These are phyloP conservation scores for Areca catechu DNA, from an alignment of 176 grass and related monocot genomes.

Conservation along the genomic window DNA sequence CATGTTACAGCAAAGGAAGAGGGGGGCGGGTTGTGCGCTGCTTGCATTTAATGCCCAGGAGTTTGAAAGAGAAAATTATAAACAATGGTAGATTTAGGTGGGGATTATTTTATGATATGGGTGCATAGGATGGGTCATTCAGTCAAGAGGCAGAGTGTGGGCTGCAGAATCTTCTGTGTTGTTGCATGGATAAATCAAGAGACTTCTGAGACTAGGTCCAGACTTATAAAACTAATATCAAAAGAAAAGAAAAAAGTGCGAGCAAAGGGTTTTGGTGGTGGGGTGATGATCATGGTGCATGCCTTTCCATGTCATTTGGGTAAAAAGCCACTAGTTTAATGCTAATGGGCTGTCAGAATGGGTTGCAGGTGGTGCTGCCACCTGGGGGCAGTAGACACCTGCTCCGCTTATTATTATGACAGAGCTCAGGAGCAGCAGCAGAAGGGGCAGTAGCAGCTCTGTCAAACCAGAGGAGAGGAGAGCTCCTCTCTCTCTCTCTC, in stretches of 20 bases:
- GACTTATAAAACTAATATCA: too few relatives aligned
- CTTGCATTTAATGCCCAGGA: too few relatives aligned
- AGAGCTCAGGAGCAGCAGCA: not conserved
- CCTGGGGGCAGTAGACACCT: slow-evolving; percentile 16
- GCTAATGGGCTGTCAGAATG: slow-evolving; percentile 20
- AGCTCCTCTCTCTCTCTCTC: not conserved
- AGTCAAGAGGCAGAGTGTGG: slow-evolving; percentile 56
- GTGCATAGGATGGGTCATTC: slow-evolving; percentile 30
- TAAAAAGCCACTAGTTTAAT: slow-evolving; percentile 11
- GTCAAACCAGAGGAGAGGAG: too few relatives aligned
- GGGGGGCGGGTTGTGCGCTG: too few relatives aligned
- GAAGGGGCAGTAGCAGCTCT: not conserved
- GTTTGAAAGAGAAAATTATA: too few relatives aligned
- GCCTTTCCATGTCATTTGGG: slow-evolving; percentile 2
- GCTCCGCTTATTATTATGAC: slow-evolving; percentile 18
- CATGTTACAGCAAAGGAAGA: too few relatives aligned
- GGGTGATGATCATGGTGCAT: not conserved
- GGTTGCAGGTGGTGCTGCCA: slow-evolving; percentile 18
- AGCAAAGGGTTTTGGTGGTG: not conserved
- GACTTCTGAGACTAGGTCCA: not conserved
- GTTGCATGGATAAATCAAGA: slow-evolving; percentile 31
- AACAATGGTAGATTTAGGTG: too few relatives aligned
- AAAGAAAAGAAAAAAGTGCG: not conserved
- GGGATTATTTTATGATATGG: not conserved
- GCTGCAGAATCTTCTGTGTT: slow-evolving; percentile 55